These are phyloP conservation scores for Fistulina hepatica DNA, from an alignment of 1,284 basidiomycete species.

Conservation along the genomic window DNA sequence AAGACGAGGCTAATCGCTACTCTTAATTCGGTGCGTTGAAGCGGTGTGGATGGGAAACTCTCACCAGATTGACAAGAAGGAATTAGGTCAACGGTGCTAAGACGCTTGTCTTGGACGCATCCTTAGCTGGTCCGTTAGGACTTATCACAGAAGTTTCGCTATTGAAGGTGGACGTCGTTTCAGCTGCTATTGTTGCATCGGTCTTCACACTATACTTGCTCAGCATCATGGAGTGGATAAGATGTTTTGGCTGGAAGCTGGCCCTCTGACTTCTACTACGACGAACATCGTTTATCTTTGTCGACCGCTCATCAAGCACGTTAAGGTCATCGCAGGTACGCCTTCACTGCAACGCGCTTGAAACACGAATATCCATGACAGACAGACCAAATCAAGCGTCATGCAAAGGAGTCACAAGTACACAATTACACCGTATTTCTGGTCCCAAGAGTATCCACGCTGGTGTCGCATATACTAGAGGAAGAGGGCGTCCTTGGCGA, in stretches of 20 bases:
- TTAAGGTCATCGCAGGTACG: constrained; percentile 85
- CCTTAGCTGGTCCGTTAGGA: constrained; percentile 85
- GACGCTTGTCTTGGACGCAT: constrained; percentile 86
- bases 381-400: constrained; percentile 82
- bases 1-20: constrained; percentile 70
- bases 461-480: constrained; percentile 76
- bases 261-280: constrained; percentile 73
- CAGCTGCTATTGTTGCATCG: constrained; percentile 1
- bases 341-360: constrained; percentile 14
- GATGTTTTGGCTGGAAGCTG: constrained; percentile 97
- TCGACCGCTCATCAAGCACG: constrained; percentile 75
- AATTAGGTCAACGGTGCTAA: constrained; percentile 84
- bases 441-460: constrained; percentile 79
- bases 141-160: constrained; percentile 87
- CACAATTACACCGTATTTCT: constrained; percentile 85
- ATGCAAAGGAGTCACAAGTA: constrained; percentile 53
- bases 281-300: constrained; percentile 92
- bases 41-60: not conserved
- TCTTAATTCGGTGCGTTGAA: constrained; percentile 63
- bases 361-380: constrained; percentile 12
- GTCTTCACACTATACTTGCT: constrained; percentile 6
- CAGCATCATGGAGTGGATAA: constrained; percentile 98
- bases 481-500: constrained; percentile 91
- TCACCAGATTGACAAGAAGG: constrained; percentile 3
- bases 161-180: constrained; percentile 57